These are phyloP conservation scores for Dendrobium huoshanense DNA, from an alignment of 106 monocot genomes.

Conservation along the genomic window DNA sequence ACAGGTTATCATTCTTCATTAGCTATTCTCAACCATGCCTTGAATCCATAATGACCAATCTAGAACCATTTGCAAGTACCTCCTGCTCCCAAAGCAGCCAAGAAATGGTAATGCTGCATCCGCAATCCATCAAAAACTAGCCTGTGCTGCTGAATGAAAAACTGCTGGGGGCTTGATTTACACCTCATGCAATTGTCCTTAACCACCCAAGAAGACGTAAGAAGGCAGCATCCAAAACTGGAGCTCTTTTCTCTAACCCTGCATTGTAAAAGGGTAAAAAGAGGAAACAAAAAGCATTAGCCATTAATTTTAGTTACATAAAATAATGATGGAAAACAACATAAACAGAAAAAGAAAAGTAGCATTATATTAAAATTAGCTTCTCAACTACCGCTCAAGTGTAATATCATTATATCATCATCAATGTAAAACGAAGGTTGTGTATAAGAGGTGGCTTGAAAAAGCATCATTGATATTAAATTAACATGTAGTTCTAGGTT, in stretches of 20 bases:
- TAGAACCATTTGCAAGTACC: background rate
- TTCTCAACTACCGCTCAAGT: background rate
- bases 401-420: background rate
- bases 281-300: background rate
- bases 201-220: constrained; percentile 74
- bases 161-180: background rate
- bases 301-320: background rate
- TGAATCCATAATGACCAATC: background rate
- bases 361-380: background rate
- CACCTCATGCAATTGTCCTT: constrained; percentile 47
- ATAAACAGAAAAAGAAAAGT: background rate
- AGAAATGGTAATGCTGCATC: background rate
- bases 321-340: background rate
- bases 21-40: background rate
- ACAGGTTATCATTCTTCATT: background rate
- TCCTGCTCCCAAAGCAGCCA: background rate
- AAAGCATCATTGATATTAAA: background rate
- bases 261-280: constrained; percentile 10
- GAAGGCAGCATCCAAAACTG: constrained; percentile 66
- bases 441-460: background rate
- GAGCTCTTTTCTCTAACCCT: constrained; percentile 77
- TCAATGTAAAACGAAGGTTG: background rate
- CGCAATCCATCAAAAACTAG: background rate
- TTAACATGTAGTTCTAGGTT: no score
- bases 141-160: background rate